Conservation (phyloP, 768 basidiomycete genomes). For the Leccinum barrowsii region DNA sequence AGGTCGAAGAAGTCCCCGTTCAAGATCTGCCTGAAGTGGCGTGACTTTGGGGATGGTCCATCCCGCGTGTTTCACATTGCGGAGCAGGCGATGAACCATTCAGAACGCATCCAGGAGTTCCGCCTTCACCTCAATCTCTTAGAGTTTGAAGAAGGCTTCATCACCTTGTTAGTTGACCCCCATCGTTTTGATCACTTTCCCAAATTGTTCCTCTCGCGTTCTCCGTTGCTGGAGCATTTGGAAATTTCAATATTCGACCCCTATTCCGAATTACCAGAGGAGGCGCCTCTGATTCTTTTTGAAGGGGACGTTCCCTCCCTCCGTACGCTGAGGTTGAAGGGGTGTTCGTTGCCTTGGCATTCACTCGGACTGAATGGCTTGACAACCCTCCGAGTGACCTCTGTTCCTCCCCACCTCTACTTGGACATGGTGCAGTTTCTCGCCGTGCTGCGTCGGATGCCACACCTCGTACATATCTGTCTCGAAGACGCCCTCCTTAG, state of each 20-base stretch:
- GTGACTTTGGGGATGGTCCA: background rate
- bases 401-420: slow-evolving; percentile 18
- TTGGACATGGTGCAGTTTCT: slow-evolving; percentile 31
- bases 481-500: slow-evolving; percentile 30
- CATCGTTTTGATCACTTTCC: background rate
- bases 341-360: background rate
- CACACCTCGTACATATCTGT: slow-evolving; percentile 30
- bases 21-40: no score
- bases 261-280: background rate
- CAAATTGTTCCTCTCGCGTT: background rate
- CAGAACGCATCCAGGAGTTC: slow-evolving; percentile 1
- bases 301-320: background rate
- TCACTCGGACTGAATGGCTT: slow-evolving; percentile 19
- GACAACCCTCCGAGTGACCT: slow-evolving; percentile 32
- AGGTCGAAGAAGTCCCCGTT: background rate
- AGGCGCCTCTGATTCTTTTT: background rate
- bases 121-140: background rate
- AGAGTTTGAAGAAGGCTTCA: background rate
- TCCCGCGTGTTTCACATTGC: background rate
- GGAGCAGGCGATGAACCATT: background rate
- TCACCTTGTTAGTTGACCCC: background rate
- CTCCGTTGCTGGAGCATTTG: background rate
- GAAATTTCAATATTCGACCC: background rate
- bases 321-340: background rate
- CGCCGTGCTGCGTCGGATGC: slow-evolving; percentile 32